phyloP scores from a whole-genome alignment of 1,139 yeast species.

The Sugiyamaella novakii region DNA sequence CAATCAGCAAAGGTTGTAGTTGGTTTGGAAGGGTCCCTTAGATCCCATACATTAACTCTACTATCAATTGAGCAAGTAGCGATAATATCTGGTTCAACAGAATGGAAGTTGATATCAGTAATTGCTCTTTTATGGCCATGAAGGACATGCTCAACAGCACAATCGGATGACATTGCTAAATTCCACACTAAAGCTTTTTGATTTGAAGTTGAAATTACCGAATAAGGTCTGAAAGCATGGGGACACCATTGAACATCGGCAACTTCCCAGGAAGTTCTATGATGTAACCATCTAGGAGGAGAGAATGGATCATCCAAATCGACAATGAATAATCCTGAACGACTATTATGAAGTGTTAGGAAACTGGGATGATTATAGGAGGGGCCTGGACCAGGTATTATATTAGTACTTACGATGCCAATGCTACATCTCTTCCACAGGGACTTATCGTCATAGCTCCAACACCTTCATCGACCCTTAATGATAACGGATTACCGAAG shows the following conservation, averaged over 20 bases:
- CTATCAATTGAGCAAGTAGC: slow-evolving; percentile 96
- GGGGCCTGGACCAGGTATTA: neutral
- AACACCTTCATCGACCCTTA: slow-evolving; percentile 88
- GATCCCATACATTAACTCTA: slow-evolving; percentile 85
- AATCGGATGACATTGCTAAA: slow-evolving; percentile 68
- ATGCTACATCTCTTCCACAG: slow-evolving; percentile 87
- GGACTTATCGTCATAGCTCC: slow-evolving; percentile 95
- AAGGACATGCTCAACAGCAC: slow-evolving; percentile 81
- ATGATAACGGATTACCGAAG: slow-evolving; percentile 55
- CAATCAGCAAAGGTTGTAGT: slow-evolving; percentile 84
- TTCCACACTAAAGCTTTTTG: slow-evolving; percentile 97
- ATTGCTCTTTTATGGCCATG: slow-evolving; percentile 93
- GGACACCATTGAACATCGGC: slow-evolving; percentile 99
- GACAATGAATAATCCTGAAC: slow-evolving; percentile 84
- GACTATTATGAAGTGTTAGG: slow-evolving; percentile 39
- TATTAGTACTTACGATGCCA: slow-evolving; percentile 68
- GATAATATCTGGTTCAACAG: slow-evolving; percentile 79
- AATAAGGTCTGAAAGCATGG: slow-evolving; percentile 73
- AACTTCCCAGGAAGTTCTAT: slow-evolving; percentile 95
- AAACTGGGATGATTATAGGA: too few species aligned
- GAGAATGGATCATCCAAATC: slow-evolving; percentile 94
- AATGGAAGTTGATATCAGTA: slow-evolving; percentile 92
- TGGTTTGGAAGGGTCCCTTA: slow-evolving; percentile 74
- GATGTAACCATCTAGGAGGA: slow-evolving; percentile 92
- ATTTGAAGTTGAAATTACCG: slow-evolving; percentile 93